Conservation (phyloP, 1,284 basidiomycete species). For the Melampsora larici-populina region DNA sequence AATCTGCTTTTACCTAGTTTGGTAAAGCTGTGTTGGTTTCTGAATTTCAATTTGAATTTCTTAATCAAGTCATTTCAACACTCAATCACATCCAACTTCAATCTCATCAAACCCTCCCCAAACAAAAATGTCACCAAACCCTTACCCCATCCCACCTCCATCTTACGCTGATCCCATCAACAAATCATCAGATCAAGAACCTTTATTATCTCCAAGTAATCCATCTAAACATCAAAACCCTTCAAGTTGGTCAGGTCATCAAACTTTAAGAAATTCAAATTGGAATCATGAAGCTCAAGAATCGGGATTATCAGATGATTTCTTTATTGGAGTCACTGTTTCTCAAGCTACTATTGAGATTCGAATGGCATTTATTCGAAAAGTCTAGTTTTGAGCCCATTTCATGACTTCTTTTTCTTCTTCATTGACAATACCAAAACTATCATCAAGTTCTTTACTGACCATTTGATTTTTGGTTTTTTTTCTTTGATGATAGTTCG, state of each 20-base stretch:
- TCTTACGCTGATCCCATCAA: slow-evolving; percentile 17
- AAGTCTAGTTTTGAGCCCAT: slow-evolving; percentile 19
- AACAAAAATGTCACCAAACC: too few species aligned
- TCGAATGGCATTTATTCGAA: slow-evolving; percentile 42
- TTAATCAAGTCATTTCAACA: too few species aligned
- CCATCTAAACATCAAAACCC: slow-evolving; percentile 11
- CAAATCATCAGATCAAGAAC: slow-evolving; percentile 35
- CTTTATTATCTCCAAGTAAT: slow-evolving; percentile 17
- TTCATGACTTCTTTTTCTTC: background rate
- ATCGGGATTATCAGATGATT: slow-evolving; percentile 29
- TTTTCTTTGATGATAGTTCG: slow-evolving; percentile 5
- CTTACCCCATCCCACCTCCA: slow-evolving; percentile 26
- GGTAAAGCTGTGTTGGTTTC: too few species aligned
- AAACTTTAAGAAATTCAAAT: slow-evolving; percentile 22
- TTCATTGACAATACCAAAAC: background rate
- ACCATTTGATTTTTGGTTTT: background rate
- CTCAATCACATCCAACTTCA: too few species aligned
- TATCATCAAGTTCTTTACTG: too few species aligned
- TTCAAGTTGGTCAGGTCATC: too few species aligned
- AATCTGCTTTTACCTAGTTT: too few species aligned
- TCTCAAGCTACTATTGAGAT: slow-evolving; percentile 40
- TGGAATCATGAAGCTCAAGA: slow-evolving; percentile 18
- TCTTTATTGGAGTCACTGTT: slow-evolving; percentile 32
- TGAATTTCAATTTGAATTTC: too few species aligned
- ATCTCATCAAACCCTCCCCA: too few species aligned